Evolutionary conservation across 176 grass and related monocot genomes (phyloP).

Genomic region (Carex littledalei): DNA sequence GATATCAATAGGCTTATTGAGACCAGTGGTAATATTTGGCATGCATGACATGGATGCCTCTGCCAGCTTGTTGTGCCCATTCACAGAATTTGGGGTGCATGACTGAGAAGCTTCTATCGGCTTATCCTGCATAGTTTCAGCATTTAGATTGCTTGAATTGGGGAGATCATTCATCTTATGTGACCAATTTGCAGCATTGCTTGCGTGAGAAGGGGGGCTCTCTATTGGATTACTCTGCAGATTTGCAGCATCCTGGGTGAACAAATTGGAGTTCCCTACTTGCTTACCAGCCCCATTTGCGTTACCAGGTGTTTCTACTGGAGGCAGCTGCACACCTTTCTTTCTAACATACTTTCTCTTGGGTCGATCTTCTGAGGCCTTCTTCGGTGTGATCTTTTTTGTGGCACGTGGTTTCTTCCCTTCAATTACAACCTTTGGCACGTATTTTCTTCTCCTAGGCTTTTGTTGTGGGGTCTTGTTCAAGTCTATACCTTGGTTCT

Average conservation of each 20-base stretch:
- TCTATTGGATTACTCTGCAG: background rate
- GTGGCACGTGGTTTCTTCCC: conserved; percentile 32
- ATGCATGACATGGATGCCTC: conserved; percentile 10
- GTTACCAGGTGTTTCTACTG: background rate
- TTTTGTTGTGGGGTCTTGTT: conserved; percentile 55
- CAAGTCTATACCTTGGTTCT: conserved; percentile 39
- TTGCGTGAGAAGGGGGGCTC: background rate
- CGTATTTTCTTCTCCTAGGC: conserved; percentile 55
- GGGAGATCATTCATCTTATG: background rate
- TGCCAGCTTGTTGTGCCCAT: background rate
- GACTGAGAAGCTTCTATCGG: background rate
- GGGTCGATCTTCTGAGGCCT: conserved; percentile 30
- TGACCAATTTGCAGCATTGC: background rate
- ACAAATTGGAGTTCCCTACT: background rate
- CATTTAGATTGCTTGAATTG: background rate
- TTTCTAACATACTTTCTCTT: conserved; percentile 81
- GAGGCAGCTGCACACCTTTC: conserved; percentile 30
- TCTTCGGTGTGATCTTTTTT: conserved; percentile 40
- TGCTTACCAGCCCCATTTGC: background rate
- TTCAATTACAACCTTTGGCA: conserved; percentile 75
- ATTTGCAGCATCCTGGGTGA: conserved; percentile 3
- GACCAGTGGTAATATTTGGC: background rate
- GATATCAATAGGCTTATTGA: background rate
- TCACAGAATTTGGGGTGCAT: conserved; percentile 14
- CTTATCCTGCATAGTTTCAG: background rate